Percentiles rank a stretch among this genome's conserved stretches.
Conservation (phyloP, 164 flowering plant species). For the Malania oleifera region DNA sequence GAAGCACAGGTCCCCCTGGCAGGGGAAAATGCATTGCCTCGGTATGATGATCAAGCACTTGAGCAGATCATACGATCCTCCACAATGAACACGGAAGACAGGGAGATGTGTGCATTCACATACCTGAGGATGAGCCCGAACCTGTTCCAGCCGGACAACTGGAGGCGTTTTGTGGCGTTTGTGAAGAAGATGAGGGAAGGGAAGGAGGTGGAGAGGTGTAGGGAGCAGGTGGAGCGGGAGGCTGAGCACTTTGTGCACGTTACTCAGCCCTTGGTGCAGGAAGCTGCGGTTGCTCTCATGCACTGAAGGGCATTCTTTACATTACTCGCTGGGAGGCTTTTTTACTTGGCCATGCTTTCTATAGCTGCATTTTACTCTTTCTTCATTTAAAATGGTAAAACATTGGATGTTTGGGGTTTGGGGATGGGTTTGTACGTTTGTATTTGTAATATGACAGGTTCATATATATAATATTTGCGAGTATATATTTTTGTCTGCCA, state of each 20-base stretch:
- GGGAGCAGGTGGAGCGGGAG: conserved; percentile 81
- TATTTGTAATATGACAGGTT: too few relatives aligned
- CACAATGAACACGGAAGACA: conserved; percentile 27
- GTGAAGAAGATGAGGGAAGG: conserved; percentile 88
- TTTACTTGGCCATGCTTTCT: too few relatives aligned
- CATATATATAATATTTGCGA: too few relatives aligned
- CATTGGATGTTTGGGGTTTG: too few relatives aligned
- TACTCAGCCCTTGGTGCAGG: conserved; percentile 69
- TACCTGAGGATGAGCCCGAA: conserved; percentile 85
- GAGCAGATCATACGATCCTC: conserved; percentile 64
- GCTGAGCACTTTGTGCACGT: conserved; percentile 72
- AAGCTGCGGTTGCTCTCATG: conserved; percentile 62
- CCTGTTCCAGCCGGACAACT: conserved; percentile 72
- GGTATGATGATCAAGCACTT: conserved; percentile 72
- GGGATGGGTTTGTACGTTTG: too few relatives aligned
- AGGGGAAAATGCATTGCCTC: conserved; percentile 89
- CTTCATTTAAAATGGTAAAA: too few relatives aligned
- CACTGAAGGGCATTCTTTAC: too few relatives aligned
- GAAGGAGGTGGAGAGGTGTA: conserved; percentile 33
- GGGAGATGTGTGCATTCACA: conserved; percentile 86
- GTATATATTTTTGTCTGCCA: too few relatives aligned
- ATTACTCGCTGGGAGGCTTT: too few relatives aligned
- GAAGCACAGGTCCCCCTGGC: conserved; percentile 72
- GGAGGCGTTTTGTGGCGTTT: conserved; percentile 73
- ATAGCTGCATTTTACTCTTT: too few relatives aligned